Conservation (phyloP, 495 filamentous ascomycete species). For the Hypoxylon lienhwacheense region DNA sequence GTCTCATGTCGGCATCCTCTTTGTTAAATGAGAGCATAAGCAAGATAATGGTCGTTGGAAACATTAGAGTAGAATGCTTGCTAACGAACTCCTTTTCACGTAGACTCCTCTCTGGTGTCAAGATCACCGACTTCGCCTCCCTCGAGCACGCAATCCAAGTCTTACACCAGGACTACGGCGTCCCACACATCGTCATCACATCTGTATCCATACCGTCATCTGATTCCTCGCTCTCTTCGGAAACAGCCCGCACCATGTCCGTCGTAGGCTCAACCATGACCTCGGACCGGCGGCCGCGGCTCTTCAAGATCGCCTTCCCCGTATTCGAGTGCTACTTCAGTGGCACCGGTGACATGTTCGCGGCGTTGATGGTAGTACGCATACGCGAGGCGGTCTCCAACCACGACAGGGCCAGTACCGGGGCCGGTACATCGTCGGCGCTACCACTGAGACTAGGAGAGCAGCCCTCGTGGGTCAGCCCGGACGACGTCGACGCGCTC, state of each 20-base stretch:
- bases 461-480: constrained; percentile 66
- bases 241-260: constrained; percentile 55
- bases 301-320: constrained; percentile 83
- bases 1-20: constrained; percentile 25
- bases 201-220: constrained; percentile 62
- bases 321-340: constrained; percentile 90
- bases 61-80: not conserved
- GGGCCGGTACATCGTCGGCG: too few species aligned
- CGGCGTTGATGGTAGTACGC: constrained; percentile 84
- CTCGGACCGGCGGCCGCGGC: constrained; percentile 64
- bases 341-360: constrained; percentile 98
- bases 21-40: not conserved
- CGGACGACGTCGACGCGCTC: constrained; percentile 64
- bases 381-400: constrained; percentile 73
- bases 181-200: constrained; percentile 93
- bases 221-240: constrained; percentile 36
- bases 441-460: constrained; percentile 52
- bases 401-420: constrained; percentile 9
- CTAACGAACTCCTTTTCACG: constrained; percentile 5
- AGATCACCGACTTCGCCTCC: constrained; percentile 73
- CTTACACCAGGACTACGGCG: constrained; percentile 72
- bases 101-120: constrained; percentile 77
- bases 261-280: constrained; percentile 77
- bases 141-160: constrained; percentile 72
- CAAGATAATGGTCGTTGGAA: not conserved